Evolutionary conservation across 1,284 basidiomycete genomes (phyloP), one percentile per base, ranked within the genome.

Genomic region (Cutaneotrichosporon sp.): DNA sequence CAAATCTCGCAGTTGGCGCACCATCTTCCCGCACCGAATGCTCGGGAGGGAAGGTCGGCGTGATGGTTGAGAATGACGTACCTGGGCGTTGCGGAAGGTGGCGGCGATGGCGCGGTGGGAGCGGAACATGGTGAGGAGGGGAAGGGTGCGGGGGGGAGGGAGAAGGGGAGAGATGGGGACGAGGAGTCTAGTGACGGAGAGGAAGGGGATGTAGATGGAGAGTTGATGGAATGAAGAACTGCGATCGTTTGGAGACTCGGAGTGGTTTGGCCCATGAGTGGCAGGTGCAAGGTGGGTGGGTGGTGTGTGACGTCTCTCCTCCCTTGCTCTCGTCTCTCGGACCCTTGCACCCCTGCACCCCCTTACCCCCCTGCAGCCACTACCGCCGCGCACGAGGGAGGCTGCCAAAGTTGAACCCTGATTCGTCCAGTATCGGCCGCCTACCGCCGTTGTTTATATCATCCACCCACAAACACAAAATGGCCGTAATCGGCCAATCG

Each of bases 21-120:
- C n/a, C n/a, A n/a, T n/a, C n/a, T n/a, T n/a, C n/a, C n/a, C n/a
- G n/a, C n/a, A n/a, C n/a, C n/a, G n/a, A n/a, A n/a, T n/a, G n/a
- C n/a, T n/a, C n/a, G n/a, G n/a, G n/a, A 36, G 18, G 25, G 25
- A 20, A 51, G 31, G 31, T 47, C 11, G 13, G 25, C 2, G 46
- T 27, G 20, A n/a, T 46, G 45, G 6, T 16, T 50, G 47, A 18
- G 47, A 50, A 31, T 25, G 34, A 22, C 54, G 31, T 38, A 56
- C 54, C 54, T 56, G 54, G 29, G 54, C 54, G 27, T 29, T 29
- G 29, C 54, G 54, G 43, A 56, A 33, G 43, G 43, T 31, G 27
- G 54, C 25, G 13, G 45, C 31, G 54, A 56, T 46, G 43, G 54
- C 54, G 54, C 54, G 54, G 11, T 45, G 31, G 43, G 54, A 56